A percentile compares a stretch with the other conserved stretches of the same genome.
Evolutionary conservation across 2,329 filamentous ascomycete species (phyloP).

Genomic region (Xylariomycetidae sp.): DNA sequence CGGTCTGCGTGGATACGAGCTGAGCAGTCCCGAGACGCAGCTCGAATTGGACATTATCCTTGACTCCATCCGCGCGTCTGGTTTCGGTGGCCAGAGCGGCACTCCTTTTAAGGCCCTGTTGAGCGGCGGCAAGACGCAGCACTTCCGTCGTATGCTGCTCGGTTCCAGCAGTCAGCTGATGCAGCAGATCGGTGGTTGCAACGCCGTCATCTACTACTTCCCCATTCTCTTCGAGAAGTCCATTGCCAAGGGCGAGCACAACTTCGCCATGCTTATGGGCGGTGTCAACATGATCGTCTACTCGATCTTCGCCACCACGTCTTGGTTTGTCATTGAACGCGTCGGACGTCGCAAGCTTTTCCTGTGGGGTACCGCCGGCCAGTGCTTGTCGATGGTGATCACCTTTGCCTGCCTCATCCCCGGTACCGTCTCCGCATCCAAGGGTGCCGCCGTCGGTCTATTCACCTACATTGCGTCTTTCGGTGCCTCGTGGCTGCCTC

Average conservation of each 20-base stretch:
- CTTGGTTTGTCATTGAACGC: conserved; percentile 45
- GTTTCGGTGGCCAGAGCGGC: conserved; percentile 36
- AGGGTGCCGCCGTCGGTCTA: conserved; percentile 61
- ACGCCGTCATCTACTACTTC: conserved; percentile 55
- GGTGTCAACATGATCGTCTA: conserved; percentile 53
- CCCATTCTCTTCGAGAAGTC: conserved; percentile 48
- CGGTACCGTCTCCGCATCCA: conserved; percentile 52
- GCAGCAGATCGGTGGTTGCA: conserved; percentile 56
- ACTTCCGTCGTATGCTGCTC: conserved; percentile 58
- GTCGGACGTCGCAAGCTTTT: conserved; percentile 41
- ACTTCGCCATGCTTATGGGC: conserved; percentile 48
- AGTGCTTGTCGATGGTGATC: conserved; percentile 52
- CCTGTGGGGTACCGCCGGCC: conserved; percentile 38
- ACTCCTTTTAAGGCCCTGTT: conserved; percentile 48
- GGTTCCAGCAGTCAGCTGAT: conserved; percentile 54
- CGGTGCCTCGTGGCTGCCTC: conserved; percentile 57
- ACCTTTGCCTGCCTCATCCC: conserved; percentile 62
- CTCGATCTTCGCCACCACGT: conserved; percentile 52
- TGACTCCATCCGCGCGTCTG: conserved; percentile 55
- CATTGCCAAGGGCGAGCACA: conserved; percentile 32
- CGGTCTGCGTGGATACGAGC: conserved; percentile 33
- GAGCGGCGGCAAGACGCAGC: conserved; percentile 58
- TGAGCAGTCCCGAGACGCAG: conserved; percentile 50
- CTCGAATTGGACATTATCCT: conserved; percentile 55
- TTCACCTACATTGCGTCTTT: conserved; percentile 67